Conservation (phyloP, 202 grass and related monocot species). For the Setaria italica region DNA sequence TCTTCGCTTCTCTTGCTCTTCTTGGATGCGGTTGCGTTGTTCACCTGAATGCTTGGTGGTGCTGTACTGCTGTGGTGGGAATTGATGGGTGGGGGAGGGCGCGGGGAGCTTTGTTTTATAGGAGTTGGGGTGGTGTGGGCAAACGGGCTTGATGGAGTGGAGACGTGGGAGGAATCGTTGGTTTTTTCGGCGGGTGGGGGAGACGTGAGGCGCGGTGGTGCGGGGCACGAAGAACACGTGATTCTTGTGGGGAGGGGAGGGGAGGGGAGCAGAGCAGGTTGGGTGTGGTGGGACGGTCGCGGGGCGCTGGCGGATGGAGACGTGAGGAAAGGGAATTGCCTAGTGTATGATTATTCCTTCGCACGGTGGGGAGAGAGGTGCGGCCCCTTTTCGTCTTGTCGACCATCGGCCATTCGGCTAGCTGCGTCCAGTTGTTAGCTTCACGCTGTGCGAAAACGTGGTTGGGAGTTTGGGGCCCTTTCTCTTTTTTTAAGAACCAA, state of each 20-base stretch:
- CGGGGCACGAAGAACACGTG: conserved; percentile 61
- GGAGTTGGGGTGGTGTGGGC: neutral
- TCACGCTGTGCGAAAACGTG: neutral
- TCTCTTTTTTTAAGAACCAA: neutral
- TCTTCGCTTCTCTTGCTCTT: neutral
- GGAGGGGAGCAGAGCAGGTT: neutral
- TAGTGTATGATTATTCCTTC: neutral
- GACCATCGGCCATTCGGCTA: neutral
- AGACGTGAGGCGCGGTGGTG: conserved; percentile 22
- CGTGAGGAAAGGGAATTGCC: neutral
- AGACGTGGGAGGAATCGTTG: neutral
- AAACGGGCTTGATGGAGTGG: neutral
- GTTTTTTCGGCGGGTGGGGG: conserved; percentile 14
- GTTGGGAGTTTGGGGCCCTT: neutral
- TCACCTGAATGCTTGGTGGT: conserved; percentile 11
- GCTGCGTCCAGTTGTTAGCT: neutral
- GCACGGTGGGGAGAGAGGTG: neutral
- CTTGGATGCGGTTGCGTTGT: neutral
- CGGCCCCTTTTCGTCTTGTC: conserved; percentile 13
- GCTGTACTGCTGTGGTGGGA: conserved; percentile 30
- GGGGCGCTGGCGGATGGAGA: conserved; percentile 18
- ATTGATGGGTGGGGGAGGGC: neutral
- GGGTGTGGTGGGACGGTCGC: neutral
- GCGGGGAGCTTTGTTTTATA: conserved; percentile 37
- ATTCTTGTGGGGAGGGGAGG: neutral